Conservation (phyloP, 192 early-diverging fungal genomes). For the Coemansia sp. region DNA sequence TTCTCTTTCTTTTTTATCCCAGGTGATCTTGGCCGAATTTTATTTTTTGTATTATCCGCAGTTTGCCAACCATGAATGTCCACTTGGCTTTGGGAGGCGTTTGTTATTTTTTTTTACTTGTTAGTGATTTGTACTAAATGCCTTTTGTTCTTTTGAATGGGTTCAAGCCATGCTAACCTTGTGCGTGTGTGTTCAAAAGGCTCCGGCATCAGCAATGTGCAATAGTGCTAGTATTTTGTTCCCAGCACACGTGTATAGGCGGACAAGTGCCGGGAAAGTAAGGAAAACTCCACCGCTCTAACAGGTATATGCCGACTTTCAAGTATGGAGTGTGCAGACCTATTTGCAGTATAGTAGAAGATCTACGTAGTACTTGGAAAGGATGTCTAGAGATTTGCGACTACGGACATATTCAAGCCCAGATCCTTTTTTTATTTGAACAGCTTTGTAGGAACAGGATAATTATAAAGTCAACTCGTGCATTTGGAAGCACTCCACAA, state of each 20-base stretch:
- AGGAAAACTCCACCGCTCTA: neutral
- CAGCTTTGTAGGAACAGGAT: conserved; percentile 4
- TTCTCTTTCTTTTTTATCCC: neutral
- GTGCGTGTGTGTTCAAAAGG: neutral
- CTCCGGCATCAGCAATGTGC: neutral
- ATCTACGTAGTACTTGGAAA: neutral
- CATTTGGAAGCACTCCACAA: neutral
- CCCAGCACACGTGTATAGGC: neutral
- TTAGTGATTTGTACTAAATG: too few species aligned
- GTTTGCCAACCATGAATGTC: neutral
- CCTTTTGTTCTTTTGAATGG: too few species aligned
- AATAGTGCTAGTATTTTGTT: conserved; percentile 5
- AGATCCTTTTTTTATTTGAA: neutral
- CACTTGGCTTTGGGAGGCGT: neutral
- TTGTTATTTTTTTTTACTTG: too few species aligned
- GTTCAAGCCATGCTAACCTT: neutral
- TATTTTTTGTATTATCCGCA: neutral
- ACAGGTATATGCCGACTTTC: neutral
- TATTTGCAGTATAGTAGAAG: neutral
- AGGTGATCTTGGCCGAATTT: neutral
- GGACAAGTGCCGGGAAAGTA: neutral
- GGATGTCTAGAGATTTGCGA: neutral
- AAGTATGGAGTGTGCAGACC: neutral
- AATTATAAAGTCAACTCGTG: neutral
- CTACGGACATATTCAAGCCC: neutral